A percentile compares a stretch with the other conserved stretches of the same genome.
Evolutionary conservation across 768 basidiomycete genomes (phyloP).

Genomic region (Pleurotus ostreatus): DNA sequence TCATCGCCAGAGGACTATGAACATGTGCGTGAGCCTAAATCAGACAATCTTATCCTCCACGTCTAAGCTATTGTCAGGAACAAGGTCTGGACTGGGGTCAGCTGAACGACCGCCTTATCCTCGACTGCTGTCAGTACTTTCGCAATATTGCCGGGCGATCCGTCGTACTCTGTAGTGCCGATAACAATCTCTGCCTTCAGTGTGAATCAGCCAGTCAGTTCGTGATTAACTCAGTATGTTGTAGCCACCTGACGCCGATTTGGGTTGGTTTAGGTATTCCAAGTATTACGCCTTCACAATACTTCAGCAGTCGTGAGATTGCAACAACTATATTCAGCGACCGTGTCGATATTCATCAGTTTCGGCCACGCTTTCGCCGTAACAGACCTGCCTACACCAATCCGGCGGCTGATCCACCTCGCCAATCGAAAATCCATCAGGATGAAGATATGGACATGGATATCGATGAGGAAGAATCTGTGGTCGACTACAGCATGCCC

Average conservation of each 20-base stretch:
- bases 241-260: too few relatives aligned
- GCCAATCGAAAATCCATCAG: slow-evolving; percentile 12
- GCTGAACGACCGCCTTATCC: slow-evolving; percentile 65
- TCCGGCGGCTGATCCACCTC: background rate
- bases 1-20: background rate
- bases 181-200: slow-evolving; percentile 62
- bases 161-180: slow-evolving; percentile 64
- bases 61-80: slow-evolving; percentile 5
- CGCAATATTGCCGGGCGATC: slow-evolving; percentile 29
- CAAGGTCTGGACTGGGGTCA: slow-evolving; percentile 26
- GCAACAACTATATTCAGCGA: slow-evolving; percentile 41
- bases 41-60: background rate
- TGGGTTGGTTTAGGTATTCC: slow-evolving; percentile 24
- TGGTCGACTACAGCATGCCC: slow-evolving; percentile 33
- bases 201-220: slow-evolving; percentile 41
- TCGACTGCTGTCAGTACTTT: slow-evolving; percentile 74
- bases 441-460: slow-evolving; percentile 51
- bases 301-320: slow-evolving; percentile 52
- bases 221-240: too few relatives aligned
- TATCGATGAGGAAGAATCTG: slow-evolving; percentile 50
- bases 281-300: slow-evolving; percentile 32
- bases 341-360: slow-evolving; percentile 30
- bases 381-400: slow-evolving; percentile 4
- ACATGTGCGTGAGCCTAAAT: background rate
- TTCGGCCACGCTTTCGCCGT: slow-evolving; percentile 20